phyloP scores from a whole-genome alignment of 2,329 filamentous ascomycete genomes.

The Paracoccidioides lutzii region DNA sequence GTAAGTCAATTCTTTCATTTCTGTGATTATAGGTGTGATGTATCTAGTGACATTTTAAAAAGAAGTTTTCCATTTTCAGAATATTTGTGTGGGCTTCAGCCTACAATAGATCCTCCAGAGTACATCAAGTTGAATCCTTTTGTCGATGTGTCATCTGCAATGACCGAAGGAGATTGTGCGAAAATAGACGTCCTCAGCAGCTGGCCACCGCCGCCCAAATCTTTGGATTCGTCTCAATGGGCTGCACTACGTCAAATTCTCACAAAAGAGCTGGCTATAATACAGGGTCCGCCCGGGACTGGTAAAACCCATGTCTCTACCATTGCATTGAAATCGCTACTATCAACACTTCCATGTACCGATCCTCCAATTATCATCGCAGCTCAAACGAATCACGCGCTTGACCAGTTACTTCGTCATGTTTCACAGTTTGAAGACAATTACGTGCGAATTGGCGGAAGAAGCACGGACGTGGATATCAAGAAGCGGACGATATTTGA shows the following conservation, averaged over 20 bases:
- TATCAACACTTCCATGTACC: slow-evolving; percentile 42
- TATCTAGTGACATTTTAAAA: background rate
- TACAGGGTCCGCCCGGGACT: slow-evolving; percentile 72
- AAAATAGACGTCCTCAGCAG: slow-evolving; percentile 42
- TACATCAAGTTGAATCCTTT: slow-evolving; percentile 41
- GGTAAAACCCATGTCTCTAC: slow-evolving; percentile 77
- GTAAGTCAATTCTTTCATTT: slow-evolving; percentile 15
- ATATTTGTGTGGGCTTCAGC: slow-evolving; percentile 29
- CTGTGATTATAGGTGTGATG: background rate
- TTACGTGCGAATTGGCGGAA: slow-evolving; percentile 56
- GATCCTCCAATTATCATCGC: slow-evolving; percentile 64
- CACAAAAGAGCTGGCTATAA: slow-evolving; percentile 56
- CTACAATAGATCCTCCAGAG: slow-evolving; percentile 35
- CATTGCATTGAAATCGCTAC: slow-evolving; percentile 52
- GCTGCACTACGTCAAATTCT: slow-evolving; percentile 56
- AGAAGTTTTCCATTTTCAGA: slow-evolving; percentile 34
- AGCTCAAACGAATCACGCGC: slow-evolving; percentile 80
- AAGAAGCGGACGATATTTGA: slow-evolving; percentile 54
- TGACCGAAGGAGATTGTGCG: slow-evolving; percentile 23
- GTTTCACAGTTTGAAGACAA: slow-evolving; percentile 49
- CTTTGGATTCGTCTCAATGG: slow-evolving; percentile 60
- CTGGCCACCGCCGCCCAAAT: slow-evolving; percentile 39
- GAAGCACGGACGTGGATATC: slow-evolving; percentile 54
- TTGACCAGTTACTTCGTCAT: slow-evolving; percentile 65
- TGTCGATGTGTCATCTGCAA: slow-evolving; percentile 38